Evolutionary conservation across 345 rosid genomes (phyloP).

Genomic region (Hibiscus trionum): DNA sequence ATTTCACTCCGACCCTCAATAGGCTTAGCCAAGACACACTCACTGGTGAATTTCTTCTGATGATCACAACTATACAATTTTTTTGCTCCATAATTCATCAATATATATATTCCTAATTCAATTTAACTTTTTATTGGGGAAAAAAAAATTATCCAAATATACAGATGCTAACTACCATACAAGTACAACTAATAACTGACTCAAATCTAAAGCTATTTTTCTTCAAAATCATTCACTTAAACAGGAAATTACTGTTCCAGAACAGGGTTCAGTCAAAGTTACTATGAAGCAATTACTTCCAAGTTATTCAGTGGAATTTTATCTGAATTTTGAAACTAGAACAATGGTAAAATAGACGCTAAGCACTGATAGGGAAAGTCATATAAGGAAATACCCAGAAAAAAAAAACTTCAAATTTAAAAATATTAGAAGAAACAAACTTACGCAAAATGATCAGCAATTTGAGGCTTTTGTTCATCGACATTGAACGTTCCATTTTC

Average conservation of each 20-base stretch:
- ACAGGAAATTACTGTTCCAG: not conserved
- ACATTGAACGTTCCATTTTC: slow-evolving; percentile 14
- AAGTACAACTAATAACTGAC: not conserved
- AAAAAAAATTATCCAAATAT: not conserved
- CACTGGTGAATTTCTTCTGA: not conserved
- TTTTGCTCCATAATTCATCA: not conserved
- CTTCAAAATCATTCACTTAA: not conserved
- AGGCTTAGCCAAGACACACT: not conserved
- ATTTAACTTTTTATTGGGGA: not conserved
- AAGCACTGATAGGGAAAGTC: not conserved
- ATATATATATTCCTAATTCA: not conserved
- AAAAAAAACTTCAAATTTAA: not conserved
- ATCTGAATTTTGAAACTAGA: not conserved
- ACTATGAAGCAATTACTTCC: not conserved
- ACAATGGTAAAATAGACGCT: not conserved
- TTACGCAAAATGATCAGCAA: slow-evolving; percentile 18
- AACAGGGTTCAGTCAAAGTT: not conserved
- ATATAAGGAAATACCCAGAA: not conserved
- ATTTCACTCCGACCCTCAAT: not conserved
- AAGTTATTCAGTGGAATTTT: not conserved
- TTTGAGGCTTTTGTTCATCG: slow-evolving; percentile 18
- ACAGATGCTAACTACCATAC: not conserved
- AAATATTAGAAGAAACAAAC: slow-evolving; percentile 3
- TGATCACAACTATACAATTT: not conserved
- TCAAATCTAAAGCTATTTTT: not conserved